Evolutionary conservation across 257 asterid genomes (phyloP).

Genomic region (Jaltomata sinuosa): DNA sequence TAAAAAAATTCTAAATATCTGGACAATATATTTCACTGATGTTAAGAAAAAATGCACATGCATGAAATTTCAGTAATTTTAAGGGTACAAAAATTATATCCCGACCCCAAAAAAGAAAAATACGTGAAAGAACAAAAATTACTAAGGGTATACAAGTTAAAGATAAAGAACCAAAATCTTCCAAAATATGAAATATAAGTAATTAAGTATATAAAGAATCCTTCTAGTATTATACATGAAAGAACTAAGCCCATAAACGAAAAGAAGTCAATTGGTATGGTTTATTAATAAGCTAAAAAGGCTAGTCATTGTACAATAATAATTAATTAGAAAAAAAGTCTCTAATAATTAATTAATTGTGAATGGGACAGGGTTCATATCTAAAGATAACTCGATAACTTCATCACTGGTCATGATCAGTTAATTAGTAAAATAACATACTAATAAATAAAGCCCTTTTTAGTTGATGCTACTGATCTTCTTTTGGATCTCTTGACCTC

Average conservation of each 20-base stretch:
- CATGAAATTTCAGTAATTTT: slow-evolving; percentile 5
- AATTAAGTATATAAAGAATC: neutral
- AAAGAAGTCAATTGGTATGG: neutral
- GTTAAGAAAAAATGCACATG: neutral
- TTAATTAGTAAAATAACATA: slow-evolving; percentile 10
- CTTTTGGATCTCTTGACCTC: slow-evolving; percentile 11
- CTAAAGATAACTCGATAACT: slow-evolving; percentile 18
- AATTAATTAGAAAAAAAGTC: neutral
- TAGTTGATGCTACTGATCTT: neutral
- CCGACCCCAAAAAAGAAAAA: neutral
- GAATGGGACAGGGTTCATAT: slow-evolving; percentile 24
- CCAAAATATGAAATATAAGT: neutral
- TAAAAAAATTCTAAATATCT: slow-evolving; percentile 36
- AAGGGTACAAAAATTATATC: neutral
- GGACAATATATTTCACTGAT: neutral
- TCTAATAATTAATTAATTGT: neutral
- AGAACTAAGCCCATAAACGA: neutral
- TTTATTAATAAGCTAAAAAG: slow-evolving; percentile 2
- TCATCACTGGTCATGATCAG: slow-evolving; percentile 9
- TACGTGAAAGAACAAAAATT: neutral
- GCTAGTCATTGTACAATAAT: slow-evolving; percentile 7
- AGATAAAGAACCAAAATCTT: neutral
- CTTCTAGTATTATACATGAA: neutral
- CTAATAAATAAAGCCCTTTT: neutral
- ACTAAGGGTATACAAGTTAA: neutral